Conservation (phyloP, 805 yeast species). For the Brettanomyces nanus region DNA sequence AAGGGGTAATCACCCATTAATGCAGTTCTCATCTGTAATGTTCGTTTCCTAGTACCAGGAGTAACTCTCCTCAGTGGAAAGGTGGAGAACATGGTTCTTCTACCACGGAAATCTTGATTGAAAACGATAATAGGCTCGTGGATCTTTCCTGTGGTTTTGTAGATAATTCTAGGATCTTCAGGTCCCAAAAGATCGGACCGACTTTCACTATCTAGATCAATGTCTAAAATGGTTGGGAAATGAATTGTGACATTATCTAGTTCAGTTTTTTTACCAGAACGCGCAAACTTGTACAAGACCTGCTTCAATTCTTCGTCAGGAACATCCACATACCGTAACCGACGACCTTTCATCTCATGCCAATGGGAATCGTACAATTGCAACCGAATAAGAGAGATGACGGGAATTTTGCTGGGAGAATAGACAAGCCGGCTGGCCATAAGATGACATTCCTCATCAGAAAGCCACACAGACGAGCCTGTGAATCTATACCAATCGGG, state of each 20-base stretch:
- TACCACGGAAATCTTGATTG: conserved; percentile 21
- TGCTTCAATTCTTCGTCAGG: conserved; percentile 23
- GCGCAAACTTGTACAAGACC: conserved; percentile 20
- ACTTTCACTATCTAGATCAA: conserved; percentile 22
- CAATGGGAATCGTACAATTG: conserved; percentile 39
- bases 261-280: conserved; percentile 18
- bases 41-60: conserved; percentile 18
- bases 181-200: conserved; percentile 32
- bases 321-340: conserved; percentile 27
- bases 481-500: conserved; percentile 38
- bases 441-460: conserved; percentile 40
- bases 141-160: conserved; percentile 25
- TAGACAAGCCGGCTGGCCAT: conserved; percentile 39
- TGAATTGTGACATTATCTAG: conserved; percentile 21
- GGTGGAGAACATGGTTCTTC: conserved; percentile 25
- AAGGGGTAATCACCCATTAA: conserved; percentile 18
- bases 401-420: conserved; percentile 28
- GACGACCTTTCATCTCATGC: conserved; percentile 33
- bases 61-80: conserved; percentile 25
- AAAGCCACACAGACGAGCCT: conserved; percentile 45
- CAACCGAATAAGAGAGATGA: conserved; percentile 34
- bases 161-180: conserved; percentile 41
- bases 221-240: conserved; percentile 24
- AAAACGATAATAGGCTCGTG: conserved; percentile 41
- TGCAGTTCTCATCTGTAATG: conserved; percentile 3